Evolutionary conservation across 2,329 filamentous ascomycete genomes (phyloP).

Genomic region (Colletotrichum cereale): DNA sequence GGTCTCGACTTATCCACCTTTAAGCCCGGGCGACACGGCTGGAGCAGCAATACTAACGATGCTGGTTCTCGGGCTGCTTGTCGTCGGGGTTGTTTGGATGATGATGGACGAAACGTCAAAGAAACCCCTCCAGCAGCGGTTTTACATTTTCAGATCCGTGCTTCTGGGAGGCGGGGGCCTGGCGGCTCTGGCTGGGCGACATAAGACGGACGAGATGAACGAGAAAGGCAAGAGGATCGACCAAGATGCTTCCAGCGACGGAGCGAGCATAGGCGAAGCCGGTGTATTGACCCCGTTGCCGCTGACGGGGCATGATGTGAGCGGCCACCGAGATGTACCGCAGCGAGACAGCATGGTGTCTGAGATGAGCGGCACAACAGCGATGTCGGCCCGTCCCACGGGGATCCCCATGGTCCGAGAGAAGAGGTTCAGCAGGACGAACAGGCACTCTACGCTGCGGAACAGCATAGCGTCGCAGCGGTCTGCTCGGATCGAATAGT

Average conservation of each 20-base stretch:
- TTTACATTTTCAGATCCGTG: slow-evolving; percentile 45
- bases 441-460: slow-evolving; percentile 10
- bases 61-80: slow-evolving; percentile 64
- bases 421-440: slow-evolving; percentile 33
- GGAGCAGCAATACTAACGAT: slow-evolving; percentile 77
- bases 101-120: slow-evolving; percentile 61
- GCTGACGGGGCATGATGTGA: not conserved
- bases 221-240: slow-evolving; percentile 40
- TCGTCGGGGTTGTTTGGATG: slow-evolving; percentile 65
- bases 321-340: not conserved
- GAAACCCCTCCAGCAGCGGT: slow-evolving; percentile 49
- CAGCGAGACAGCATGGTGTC: slow-evolving; percentile 26
- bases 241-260: slow-evolving; percentile 27
- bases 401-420: slow-evolving; percentile 31
- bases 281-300: slow-evolving; percentile 18
- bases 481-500: slow-evolving; percentile 35
- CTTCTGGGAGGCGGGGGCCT: slow-evolving; percentile 27
- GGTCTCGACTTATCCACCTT: slow-evolving; percentile 50
- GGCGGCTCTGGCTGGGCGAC: slow-evolving; percentile 13
- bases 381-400: not conserved
- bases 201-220: slow-evolving; percentile 25
- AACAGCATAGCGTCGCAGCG: slow-evolving; percentile 34
- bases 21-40: slow-evolving; percentile 68
- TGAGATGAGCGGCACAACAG: slow-evolving; percentile 26
- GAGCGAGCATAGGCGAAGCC: slow-evolving; percentile 8